Conservation (phyloP, 352 stramenopile species). For the Phytophthora aleatoria region DNA sequence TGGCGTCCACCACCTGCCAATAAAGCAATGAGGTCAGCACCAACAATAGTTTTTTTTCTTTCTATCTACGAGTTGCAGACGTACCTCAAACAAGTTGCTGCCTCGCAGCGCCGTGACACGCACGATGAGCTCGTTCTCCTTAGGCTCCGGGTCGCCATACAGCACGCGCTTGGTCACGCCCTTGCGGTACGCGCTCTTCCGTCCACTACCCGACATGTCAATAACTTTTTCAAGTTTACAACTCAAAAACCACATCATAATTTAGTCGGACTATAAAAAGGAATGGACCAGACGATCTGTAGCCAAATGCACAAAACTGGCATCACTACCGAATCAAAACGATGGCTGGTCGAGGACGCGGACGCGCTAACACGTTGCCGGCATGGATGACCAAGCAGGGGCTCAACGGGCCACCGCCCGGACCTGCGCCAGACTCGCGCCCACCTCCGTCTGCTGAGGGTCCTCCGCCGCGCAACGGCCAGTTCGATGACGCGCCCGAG, state of each 20-base stretch:
- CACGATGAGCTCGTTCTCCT: conserved; percentile 91
- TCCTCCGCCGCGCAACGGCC: conserved; percentile 37
- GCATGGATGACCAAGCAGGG: conserved; percentile 87
- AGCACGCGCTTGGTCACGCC: conserved; percentile 92
- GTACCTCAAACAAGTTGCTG: conserved; percentile 97
- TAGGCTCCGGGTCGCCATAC: conserved; percentile 90
- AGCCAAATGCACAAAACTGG: conserved; percentile 22
- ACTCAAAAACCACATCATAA: neutral
- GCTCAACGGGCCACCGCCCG: conserved; percentile 13
- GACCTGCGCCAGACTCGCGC: conserved; percentile 7
- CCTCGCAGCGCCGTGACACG: conserved; percentile 92
- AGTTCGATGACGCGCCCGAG: conserved; percentile 74
- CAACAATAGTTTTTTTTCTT: neutral
- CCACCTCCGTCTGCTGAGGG: conserved; percentile 14
- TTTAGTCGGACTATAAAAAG: conserved; percentile 15
- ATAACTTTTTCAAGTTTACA: neutral
- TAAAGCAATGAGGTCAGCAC: conserved; percentile 2
- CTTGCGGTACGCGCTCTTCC: conserved; percentile 93
- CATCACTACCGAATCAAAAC: neutral
- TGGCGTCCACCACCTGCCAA: conserved; percentile 63
- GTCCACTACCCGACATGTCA: conserved; percentile 89
- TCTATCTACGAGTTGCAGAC: neutral
- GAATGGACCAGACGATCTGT: conserved; percentile 19
- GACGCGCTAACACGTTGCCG: conserved; percentile 71
- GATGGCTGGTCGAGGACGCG: conserved; percentile 84